phyloP scores from a whole-genome alignment of 176 grass and related monocot genomes.

The Olyra latifolia region DNA sequence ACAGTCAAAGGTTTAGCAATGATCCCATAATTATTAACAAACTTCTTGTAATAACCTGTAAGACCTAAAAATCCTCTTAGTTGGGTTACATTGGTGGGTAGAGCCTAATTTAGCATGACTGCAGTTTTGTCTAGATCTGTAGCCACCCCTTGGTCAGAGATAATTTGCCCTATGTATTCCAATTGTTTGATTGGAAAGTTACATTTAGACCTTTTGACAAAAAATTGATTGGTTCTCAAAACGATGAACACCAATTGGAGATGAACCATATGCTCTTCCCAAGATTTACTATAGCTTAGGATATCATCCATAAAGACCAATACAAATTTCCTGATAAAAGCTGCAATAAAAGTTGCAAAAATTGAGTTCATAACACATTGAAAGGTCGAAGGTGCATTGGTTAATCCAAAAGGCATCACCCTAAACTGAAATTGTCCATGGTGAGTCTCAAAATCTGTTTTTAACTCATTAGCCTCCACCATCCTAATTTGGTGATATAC shows the following conservation, averaged over 20 bases:
- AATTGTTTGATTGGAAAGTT: not conserved
- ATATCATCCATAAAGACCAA: not conserved
- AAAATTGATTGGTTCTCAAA: not conserved
- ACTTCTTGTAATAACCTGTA: not conserved
- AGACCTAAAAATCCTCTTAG: not conserved
- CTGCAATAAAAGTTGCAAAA: too few species aligned
- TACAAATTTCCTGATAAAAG: too few species aligned
- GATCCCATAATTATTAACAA: not conserved
- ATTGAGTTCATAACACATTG: too few species aligned
- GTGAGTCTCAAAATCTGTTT: not conserved
- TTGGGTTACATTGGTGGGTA: not conserved
- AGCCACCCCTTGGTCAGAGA: not conserved
- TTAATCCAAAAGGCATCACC: too few species aligned
- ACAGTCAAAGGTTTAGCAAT: not conserved
- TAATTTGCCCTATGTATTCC: not conserved
- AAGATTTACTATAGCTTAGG: accelerated
- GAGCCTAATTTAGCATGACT: not conserved
- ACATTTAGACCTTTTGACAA: not conserved
- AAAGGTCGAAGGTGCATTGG: too few species aligned
- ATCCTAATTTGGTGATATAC: not conserved
- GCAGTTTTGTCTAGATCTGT: not conserved
- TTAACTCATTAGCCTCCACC: not conserved
- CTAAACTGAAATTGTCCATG: too few species aligned
- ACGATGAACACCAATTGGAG: accelerated
- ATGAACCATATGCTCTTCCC: not conserved